These are phyloP conservation scores for Sugiyamaella japonica DNA, from an alignment of 1,139 yeast genomes.

Conservation along the genomic window DNA sequence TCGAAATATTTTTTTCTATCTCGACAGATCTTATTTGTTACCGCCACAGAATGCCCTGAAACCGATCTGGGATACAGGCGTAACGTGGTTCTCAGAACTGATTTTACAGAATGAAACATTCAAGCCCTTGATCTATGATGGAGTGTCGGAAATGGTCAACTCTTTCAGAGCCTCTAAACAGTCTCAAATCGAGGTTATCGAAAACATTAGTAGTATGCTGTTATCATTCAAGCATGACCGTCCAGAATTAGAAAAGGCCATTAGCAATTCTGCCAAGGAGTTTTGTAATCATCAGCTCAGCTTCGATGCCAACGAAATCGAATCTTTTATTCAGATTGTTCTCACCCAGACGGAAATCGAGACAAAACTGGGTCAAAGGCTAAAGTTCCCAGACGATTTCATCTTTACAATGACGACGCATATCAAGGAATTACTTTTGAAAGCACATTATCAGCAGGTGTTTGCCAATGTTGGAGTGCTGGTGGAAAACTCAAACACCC, in stretches of 20 bases:
- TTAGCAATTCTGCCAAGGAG: slow-evolving; percentile 5
- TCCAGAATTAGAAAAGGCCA: slow-evolving; percentile 2
- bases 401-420: slow-evolving; percentile 1
- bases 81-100: slow-evolving; percentile 25
- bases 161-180: not conserved
- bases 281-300: not conserved
- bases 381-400: slow-evolving; percentile 4
- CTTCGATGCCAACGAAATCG: not conserved
- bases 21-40: slow-evolving; percentile 43
- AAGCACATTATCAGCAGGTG: slow-evolving; percentile 3
- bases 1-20: slow-evolving; percentile 38
- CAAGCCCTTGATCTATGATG: slow-evolving; percentile 3
- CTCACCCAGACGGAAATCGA: slow-evolving; percentile 4
- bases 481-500: not conserved
- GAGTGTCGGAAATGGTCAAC: slow-evolving; percentile 10
- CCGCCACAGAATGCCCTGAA: slow-evolving; percentile 32
- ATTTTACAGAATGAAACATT: slow-evolving; percentile 2
- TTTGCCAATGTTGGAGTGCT: slow-evolving; percentile 14
- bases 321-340: slow-evolving; percentile 1
- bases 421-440: slow-evolving; percentile 10
- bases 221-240: slow-evolving; percentile 7
- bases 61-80: slow-evolving; percentile 33
- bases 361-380: not conserved
- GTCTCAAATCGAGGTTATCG: slow-evolving; percentile 3
- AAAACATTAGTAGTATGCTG: slow-evolving; percentile 8